Percentiles rank a stretch among this genome's conserved stretches.
These are phyloP conservation scores for Blastobotrys capitulatus DNA, from an alignment of 1,139 yeast genomes.

Conservation along the genomic window DNA sequence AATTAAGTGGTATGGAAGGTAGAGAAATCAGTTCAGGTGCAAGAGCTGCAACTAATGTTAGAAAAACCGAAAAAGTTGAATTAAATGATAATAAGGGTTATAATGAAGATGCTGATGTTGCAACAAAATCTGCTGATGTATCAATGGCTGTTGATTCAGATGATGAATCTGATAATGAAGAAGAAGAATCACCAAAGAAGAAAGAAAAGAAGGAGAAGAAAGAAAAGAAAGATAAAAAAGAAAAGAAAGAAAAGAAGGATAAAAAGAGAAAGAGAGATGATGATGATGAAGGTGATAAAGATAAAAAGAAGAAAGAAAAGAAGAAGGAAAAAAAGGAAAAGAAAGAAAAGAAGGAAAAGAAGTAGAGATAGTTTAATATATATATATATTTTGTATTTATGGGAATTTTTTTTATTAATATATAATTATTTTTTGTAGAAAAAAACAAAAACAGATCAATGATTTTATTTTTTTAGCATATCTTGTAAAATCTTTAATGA, in stretches of 20 bases:
- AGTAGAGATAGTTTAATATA: conserved; percentile 8
- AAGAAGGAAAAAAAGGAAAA: conserved; percentile 18
- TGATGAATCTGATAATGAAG: conserved; percentile 25
- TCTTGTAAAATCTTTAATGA: conserved; percentile 32
- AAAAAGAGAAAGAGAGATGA: conserved; percentile 23
- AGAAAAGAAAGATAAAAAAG: conserved; percentile 19
- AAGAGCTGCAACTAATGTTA: conserved; percentile 33
- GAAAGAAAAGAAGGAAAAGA: conserved; percentile 20
- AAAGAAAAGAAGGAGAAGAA: conserved; percentile 24
- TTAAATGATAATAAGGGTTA: conserved; percentile 72
- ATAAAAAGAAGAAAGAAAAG: conserved; percentile 19
- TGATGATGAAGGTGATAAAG: conserved; percentile 20
- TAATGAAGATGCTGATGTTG: conserved; percentile 60
- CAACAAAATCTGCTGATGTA: conserved; percentile 17
- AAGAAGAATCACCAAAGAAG: conserved; percentile 25
- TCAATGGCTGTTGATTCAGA: conserved; percentile 23
- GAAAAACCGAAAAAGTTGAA: conserved; percentile 61
- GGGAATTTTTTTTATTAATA: not conserved
- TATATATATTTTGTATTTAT: conserved; percentile 7
- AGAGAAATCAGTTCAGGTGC: conserved; percentile 42
- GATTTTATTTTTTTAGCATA: conserved; percentile 15
- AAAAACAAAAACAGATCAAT: too few relatives aligned
- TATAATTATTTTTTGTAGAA: not conserved
- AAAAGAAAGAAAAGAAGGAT: conserved; percentile 20
- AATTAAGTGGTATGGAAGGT: conserved; percentile 94